Percentiles rank a stretch among this genome's conserved stretches.
Conservation (phyloP, 2,329 filamentous ascomycete species). For the Aspergillaceae sp. region DNA sequence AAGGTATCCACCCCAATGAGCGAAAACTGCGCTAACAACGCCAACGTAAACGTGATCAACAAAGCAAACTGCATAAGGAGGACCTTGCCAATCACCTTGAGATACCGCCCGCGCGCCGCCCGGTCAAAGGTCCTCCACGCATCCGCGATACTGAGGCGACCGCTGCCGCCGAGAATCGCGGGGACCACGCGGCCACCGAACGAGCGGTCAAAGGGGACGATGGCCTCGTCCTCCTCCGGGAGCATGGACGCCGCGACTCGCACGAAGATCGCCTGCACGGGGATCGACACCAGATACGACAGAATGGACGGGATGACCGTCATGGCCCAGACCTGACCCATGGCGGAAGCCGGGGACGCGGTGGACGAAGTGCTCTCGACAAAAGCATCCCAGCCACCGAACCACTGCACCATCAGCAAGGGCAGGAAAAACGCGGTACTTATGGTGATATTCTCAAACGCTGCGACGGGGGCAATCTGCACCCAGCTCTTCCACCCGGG, state of each 20-base stretch:
- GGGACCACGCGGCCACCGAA: constrained; percentile 70
- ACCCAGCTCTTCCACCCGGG: constrained; percentile 57
- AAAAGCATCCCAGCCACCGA: constrained; percentile 17
- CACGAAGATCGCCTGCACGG: constrained; percentile 65
- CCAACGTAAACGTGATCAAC: constrained; percentile 38
- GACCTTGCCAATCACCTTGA: constrained; percentile 69
- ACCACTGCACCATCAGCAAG: constrained; percentile 43
- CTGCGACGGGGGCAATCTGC: constrained; percentile 60
- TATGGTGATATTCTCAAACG: constrained; percentile 52
- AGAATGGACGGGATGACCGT: constrained; percentile 40
- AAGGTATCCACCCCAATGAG: constrained; percentile 35
- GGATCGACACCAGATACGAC: constrained; percentile 60
- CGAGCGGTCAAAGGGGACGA: constrained; percentile 83
- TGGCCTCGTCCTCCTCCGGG: constrained; percentile 68
- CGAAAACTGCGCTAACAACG: constrained; percentile 47
- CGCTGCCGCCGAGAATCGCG: constrained; percentile 63
- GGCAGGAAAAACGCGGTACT: constrained; percentile 35
- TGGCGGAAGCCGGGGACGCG: constrained; percentile 23
- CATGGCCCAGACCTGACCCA: constrained; percentile 21
- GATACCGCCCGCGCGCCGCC: constrained; percentile 61
- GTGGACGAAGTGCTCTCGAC: constrained; percentile 18
- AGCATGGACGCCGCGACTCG: constrained; percentile 84
- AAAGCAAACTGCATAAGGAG: constrained; percentile 47
- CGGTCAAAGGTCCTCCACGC: constrained; percentile 73
- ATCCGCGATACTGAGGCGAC: constrained; percentile 61